Conservation (phyloP, 1,139 yeast species). For the Taphrina populina region DNA sequence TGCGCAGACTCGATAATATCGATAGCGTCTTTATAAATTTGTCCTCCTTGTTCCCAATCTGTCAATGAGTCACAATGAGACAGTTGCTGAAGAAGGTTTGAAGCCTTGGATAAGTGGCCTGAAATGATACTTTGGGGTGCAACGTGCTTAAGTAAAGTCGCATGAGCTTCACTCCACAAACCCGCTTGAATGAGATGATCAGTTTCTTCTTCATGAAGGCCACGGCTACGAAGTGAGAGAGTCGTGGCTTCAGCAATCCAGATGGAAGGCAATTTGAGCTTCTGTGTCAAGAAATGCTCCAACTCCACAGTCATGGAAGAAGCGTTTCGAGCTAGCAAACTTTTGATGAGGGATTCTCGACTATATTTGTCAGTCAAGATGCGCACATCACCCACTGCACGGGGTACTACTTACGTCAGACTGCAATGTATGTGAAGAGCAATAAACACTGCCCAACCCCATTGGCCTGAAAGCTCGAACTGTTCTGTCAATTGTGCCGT, state of each 20-base stretch:
- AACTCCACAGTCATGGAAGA: not conserved
- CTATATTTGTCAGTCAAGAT: constrained; percentile 46
- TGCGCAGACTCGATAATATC: not conserved
- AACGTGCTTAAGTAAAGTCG: constrained; percentile 54
- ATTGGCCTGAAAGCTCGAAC: not conserved
- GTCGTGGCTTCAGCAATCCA: constrained; percentile 42
- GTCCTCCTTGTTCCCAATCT: constrained; percentile 58
- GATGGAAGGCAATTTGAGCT: constrained; percentile 33
- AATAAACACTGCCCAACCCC: constrained; percentile 62
- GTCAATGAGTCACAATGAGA: constrained; percentile 52
- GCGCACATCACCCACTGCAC: no score
- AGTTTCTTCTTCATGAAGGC: constrained; percentile 61
- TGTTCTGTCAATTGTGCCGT: constrained; percentile 37
- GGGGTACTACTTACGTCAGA: no score
- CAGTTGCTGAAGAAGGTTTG: constrained; percentile 51
- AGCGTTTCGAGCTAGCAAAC: constrained; percentile 15
- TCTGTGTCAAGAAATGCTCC: constrained; percentile 37
- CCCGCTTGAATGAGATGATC: constrained; percentile 63
- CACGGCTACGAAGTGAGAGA: constrained; percentile 47
- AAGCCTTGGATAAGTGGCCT: constrained; percentile 47
- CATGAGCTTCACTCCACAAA: constrained; percentile 64
- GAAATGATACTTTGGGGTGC: constrained; percentile 68
- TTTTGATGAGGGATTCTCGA: constrained; percentile 5
- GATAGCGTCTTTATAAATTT: constrained; percentile 45
- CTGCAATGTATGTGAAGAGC: no score